Base-by-base conservation (phyloP, 352 stramenopile species). In the Globisporangium canariense region DNA sequence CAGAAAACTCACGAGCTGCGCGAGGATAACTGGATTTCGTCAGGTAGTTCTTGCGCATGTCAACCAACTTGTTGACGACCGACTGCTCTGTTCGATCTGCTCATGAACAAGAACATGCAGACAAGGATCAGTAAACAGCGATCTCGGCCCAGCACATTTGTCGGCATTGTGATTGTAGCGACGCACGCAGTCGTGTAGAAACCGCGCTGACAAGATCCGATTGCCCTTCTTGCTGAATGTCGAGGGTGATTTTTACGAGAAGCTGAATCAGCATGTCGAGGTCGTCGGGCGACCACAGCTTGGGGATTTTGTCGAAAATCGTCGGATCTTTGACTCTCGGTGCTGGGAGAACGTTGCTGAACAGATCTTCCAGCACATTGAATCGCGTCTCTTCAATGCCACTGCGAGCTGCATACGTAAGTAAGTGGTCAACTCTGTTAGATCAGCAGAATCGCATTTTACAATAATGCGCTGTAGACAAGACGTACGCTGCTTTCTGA, bases 231-330 rank as follows among this genome's bases (percentile, higher is more conserved):
- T 52, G 67, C 40, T 91, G 84, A 16, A 91, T 71, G 9, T 93
- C 74, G 32, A 62, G 56, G 20, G 84, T 93, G 40, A 93, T 83
- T 16, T 75, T 51, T 47, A 89, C 78, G 20, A 93, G 50, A 45
- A 81, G 74, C 47, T 87, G 64, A 32, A 91, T 64, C 13, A 93
- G 75, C 32, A 68, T 65, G 30, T 78, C 73, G 52, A 90, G 71
- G 2, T 91, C 81, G 45, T 80, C 60, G 1, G 71, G 58, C 5
- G 84, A 81, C 84, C 84, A 93, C 30, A 90, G 34, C 22, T 78
- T 85, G 0, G 62, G 58, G n/a, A 64, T 56, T 40, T 79, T 77
- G 43, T 47, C 78, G n/a, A 60, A 68, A 40, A 66, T 62, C 45
- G 40, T 53, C 46, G 57, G 32, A 64, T 73, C 73, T 11, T 67